Evolutionary conservation across 345 rosid species (phyloP).

Genomic region (Bruguiera parviflora): DNA sequence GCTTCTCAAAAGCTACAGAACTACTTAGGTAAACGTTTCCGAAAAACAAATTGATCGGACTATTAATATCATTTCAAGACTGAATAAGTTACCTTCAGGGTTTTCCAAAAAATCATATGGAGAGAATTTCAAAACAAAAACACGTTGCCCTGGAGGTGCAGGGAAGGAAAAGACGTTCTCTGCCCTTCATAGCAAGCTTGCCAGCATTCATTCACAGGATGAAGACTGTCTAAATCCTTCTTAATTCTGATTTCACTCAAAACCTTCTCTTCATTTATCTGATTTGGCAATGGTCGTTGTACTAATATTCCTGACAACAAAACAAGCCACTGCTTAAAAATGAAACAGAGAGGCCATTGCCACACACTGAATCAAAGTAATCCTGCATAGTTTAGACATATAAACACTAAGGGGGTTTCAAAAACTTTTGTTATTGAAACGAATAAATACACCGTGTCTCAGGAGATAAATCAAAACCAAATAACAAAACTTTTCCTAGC

Average conservation of each 20-base stretch:
- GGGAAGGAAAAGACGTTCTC: constrained; percentile 90
- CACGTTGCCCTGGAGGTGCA: constrained; percentile 82
- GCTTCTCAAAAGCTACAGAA: neutral
- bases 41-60: neutral
- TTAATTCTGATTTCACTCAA: constrained; percentile 65
- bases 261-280: constrained; percentile 80
- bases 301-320: constrained; percentile 68
- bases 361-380: no score
- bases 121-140: constrained; percentile 6
- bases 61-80: neutral
- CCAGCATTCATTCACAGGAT: constrained; percentile 87
- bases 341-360: no score
- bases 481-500: no score
- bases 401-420: no score
- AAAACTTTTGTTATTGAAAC: no score
- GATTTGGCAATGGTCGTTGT: constrained; percentile 86
- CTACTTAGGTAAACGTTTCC: neutral
- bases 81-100: neutral
- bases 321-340: neutral
- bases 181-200: constrained; percentile 95
- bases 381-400: no score
- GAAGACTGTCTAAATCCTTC: constrained; percentile 94
- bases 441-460: no score
- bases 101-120: neutral
- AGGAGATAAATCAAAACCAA: no score